Evolutionary conservation across 805 yeast species (phyloP), one percentile per base, ranked within the genome.

Genomic region (Wickerhamomyces xylosicus): DNA sequence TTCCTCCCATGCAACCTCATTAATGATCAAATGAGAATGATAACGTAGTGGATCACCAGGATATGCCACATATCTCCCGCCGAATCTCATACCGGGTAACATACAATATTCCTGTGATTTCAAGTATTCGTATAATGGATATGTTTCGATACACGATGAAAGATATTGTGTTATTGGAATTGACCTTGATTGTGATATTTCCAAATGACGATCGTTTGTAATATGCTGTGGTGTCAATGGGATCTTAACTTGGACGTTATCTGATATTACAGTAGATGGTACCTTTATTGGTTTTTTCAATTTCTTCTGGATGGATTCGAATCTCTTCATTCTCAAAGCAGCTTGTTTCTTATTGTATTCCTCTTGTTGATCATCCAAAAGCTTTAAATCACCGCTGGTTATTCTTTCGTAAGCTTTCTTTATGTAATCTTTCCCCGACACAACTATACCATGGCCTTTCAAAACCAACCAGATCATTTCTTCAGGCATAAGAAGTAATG

Each of bases 41-140:
- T 76, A 92, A 35, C 92, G 59, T 39, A 90, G 63, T 7, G 97
- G 95, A 55, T 90, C 98, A 1, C 97, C 97, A 0, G 97, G 97
- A 47, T 90, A 90, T 2, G 89, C 87, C 41, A 92, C 73, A 51
- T 76, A 87, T 39, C 77, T 77, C 5, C 95, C 94, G 2, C 98
- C 98, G 58, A 89, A 90, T 41, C 95, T 70, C 25, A 87, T 63
- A 0, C 98, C 98, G 0, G 97, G 96, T 25, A 86, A 69, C 15
- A 84, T 47, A 41, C 63, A 74, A 55, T 67, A 81, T 2, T 73
- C 77, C 13, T 54, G 52, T 6, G 53, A 47, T 41, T 45, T 33
- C 32, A 49, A 18, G 18, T 45, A 28, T 7, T 35, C 14, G 35
- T 47, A 55, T 1, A 51, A 36, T 3, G 35, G 19, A 22, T 43